Evolutionary conservation across 192 early-diverging fungal species (phyloP).

Genomic region (Dimargaris verticillata): DNA sequence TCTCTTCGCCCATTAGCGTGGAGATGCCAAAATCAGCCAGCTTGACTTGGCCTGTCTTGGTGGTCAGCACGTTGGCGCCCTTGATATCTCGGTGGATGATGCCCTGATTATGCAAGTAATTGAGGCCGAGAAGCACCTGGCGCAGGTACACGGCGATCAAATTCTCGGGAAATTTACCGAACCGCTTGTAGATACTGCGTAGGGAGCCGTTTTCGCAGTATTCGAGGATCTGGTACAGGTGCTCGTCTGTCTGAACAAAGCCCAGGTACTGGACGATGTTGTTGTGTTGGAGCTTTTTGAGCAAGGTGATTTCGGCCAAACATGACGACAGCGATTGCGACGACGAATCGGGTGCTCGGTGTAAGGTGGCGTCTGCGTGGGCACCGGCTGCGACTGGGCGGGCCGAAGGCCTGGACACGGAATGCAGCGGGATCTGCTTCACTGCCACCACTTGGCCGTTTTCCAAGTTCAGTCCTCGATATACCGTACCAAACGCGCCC

Average conservation of each 20-base stretch:
- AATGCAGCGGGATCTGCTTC: slow-evolving; percentile 44
- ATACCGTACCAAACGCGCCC: slow-evolving; percentile 56
- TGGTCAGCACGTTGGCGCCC: slow-evolving; percentile 47
- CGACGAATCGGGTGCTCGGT: slow-evolving; percentile 3
- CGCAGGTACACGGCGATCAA: slow-evolving; percentile 53
- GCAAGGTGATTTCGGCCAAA: slow-evolving; percentile 7
- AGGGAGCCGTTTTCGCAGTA: slow-evolving; percentile 60
- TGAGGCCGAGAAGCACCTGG: slow-evolving; percentile 34
- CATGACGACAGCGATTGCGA: slow-evolving; percentile 2
- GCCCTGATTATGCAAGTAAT: slow-evolving; percentile 35
- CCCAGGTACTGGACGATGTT: slow-evolving; percentile 60
- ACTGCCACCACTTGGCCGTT: slow-evolving; percentile 54
- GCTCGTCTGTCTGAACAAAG: slow-evolving; percentile 48
- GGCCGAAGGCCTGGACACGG: slow-evolving; percentile 14
- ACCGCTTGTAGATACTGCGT: slow-evolving; percentile 50
- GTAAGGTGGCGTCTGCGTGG: not conserved
- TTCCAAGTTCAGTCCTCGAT: slow-evolving; percentile 42
- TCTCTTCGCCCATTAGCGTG: slow-evolving; percentile 31
- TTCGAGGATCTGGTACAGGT: slow-evolving; percentile 75
- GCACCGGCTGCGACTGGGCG: not conserved
- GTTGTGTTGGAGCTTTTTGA: slow-evolving; percentile 24
- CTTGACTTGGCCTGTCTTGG: slow-evolving; percentile 53
- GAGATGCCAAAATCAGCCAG: slow-evolving; percentile 68
- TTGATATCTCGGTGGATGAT: slow-evolving; percentile 42
- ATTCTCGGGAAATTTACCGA: slow-evolving; percentile 53